A percentile compares a stretch with the other conserved stretches of the same genome.
Conservation (phyloP, 805 yeast species). For the Candida krabiensis region DNA sequence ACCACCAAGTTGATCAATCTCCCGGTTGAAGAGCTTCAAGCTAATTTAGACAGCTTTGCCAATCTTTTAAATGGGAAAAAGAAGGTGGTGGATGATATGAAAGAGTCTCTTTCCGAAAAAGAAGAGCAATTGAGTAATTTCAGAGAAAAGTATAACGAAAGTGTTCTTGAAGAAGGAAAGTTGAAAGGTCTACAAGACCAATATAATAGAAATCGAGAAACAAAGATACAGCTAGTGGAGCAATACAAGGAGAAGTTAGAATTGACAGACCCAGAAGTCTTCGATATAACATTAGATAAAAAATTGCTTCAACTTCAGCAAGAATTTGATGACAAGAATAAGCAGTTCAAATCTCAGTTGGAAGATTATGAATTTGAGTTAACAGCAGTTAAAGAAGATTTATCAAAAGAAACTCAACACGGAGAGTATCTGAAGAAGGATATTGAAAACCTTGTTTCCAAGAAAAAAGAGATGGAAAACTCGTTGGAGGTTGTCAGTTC, state of each 20-base stretch:
- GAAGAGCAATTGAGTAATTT: slow-evolving; percentile 8
- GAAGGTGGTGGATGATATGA: slow-evolving; percentile 13
- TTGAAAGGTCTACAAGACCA: slow-evolving; percentile 37
- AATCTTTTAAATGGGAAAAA: slow-evolving; percentile 27
- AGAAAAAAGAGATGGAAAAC: slow-evolving; percentile 35
- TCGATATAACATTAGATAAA: slow-evolving; percentile 11
- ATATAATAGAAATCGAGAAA: slow-evolving; percentile 21
- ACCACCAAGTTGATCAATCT: slow-evolving; percentile 49
- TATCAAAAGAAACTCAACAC: slow-evolving; percentile 45
- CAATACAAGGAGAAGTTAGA: slow-evolving; percentile 7
- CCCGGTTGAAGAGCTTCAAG: slow-evolving; percentile 39
- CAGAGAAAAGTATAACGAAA: slow-evolving; percentile 36
- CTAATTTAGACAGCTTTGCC: slow-evolving; percentile 43
- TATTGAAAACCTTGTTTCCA: slow-evolving; percentile 35
- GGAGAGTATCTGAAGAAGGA: slow-evolving; percentile 43
- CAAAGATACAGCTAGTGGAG: slow-evolving; percentile 11
- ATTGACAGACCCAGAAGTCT: slow-evolving; percentile 4
- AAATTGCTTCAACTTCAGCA: slow-evolving; percentile 4
- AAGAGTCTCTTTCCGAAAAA: slow-evolving; percentile 17
- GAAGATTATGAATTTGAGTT: slow-evolving; percentile 18
- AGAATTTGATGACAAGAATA: slow-evolving; percentile 1
- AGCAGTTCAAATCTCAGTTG: slow-evolving; percentile 7
- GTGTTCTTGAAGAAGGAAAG: slow-evolving; percentile 55
- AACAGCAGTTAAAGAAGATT: slow-evolving; percentile 29
- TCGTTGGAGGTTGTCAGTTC: slow-evolving; percentile 39